Conservation (phyloP, 2,329 filamentous ascomycete genomes). For the Didymella sp. region DNA sequence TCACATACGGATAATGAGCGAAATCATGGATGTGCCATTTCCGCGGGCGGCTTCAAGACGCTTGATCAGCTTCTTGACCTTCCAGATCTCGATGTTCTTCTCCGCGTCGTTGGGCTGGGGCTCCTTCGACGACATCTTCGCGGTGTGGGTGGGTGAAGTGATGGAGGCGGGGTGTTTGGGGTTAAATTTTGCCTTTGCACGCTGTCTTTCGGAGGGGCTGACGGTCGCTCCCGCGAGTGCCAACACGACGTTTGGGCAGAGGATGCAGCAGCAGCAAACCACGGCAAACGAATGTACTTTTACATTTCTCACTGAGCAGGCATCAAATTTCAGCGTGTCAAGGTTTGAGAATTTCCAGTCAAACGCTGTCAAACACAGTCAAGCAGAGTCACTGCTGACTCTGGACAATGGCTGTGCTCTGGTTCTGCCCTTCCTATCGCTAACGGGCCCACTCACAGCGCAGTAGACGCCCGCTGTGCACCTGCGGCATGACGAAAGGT, state of each 20-base stretch:
- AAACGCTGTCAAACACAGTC: conserved; percentile 7
- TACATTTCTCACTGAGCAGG: background rate
- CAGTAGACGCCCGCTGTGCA: conserved; percentile 12
- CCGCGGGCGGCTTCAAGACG: conserved; percentile 94
- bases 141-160: conserved; percentile 25
- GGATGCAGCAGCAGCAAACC: conserved; percentile 1
- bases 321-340: background rate
- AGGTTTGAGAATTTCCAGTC: background rate
- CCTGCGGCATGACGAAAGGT: conserved; percentile 13
- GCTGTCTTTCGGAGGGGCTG: conserved; percentile 7
- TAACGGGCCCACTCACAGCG: conserved; percentile 28
- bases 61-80: conserved; percentile 99
- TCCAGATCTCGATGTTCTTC: conserved; percentile 95
- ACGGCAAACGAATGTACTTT: background rate
- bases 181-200: conserved; percentile 14
- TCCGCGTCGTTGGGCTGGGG: conserved; percentile 86
- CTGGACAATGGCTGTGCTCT: background rate
- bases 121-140: conserved; percentile 48
- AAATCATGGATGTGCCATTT: conserved; percentile 99
- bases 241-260: conserved; percentile 2
- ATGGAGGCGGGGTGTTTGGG: conserved; percentile 24
- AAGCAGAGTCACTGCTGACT: conserved; percentile 6
- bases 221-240: conserved; percentile 2
- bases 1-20: conserved; percentile 90
- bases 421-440: conserved; percentile 19